phyloP scores from a whole-genome alignment of 2,329 filamentous ascomycete genomes.

The Grosmannia penicillata region DNA sequence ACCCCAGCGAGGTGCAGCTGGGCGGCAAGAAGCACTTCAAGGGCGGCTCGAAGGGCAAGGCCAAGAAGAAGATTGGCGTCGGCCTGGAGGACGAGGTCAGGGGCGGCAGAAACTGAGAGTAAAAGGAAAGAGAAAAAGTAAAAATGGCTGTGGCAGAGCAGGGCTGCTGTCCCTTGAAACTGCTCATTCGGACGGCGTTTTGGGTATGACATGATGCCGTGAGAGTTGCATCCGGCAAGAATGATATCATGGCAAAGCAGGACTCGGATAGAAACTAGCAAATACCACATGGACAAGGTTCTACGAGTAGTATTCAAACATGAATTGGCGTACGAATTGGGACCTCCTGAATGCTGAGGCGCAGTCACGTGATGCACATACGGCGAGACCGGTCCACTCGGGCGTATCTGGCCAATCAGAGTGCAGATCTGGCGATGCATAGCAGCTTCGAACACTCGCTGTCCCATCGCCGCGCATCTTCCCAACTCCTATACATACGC shows the following conservation, averaged over 20 bases:
- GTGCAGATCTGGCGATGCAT: too few species aligned
- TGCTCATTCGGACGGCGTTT: neutral
- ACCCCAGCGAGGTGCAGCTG: conserved; percentile 58
- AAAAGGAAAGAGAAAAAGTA: too few species aligned
- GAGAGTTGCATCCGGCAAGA: too few species aligned
- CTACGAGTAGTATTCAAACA: too few species aligned
- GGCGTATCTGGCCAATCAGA: too few species aligned
- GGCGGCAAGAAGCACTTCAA: conserved; percentile 90
- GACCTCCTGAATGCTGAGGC: too few species aligned
- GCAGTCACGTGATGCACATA: neutral
- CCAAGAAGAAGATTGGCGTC: conserved; percentile 23
- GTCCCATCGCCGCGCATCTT: neutral
- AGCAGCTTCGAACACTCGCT: neutral
- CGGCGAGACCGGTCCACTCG: neutral
- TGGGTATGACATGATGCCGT: too few species aligned
- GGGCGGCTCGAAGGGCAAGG: conserved; percentile 42
- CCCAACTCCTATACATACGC: neutral
- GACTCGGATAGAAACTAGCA: too few species aligned
- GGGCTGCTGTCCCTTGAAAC: neutral
- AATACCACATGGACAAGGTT: too few species aligned
- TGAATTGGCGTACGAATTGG: neutral
- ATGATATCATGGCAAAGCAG: too few species aligned
- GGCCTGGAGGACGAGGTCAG: conserved; percentile 2
- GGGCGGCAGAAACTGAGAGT: neutral
- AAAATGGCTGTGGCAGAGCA: neutral